Evolutionary conservation across 75 land plant species (phyloP), one percentile per base, ranked within the genome.

Genomic region (Pinus taeda): DNA sequence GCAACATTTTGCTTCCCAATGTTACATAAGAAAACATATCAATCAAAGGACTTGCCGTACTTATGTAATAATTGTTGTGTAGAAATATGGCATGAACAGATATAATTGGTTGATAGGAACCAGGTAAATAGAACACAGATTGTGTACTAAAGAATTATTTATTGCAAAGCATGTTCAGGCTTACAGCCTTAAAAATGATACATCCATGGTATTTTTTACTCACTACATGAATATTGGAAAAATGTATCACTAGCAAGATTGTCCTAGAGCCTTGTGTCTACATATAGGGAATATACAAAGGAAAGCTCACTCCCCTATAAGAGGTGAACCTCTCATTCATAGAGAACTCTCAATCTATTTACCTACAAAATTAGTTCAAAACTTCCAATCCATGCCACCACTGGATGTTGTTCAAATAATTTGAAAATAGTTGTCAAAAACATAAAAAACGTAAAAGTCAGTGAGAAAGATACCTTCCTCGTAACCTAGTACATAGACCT

Each of bases 351-450:
- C 0, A 15, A 67, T 37, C 11, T 37, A 11, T 39, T 53, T 8
- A 45, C 49, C 20, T 39, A 8, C 3, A 45, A 69, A 33, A n/a
- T n/a, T 18, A 14, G 12, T 15, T 20, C 8, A 45, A 1, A 17
- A 36, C 55, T 53, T 90, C 76, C 2, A 91, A 15, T 82, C 86
- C 81, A 92, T 69, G 73, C 96, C 96, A 9, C 92, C 90, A 78
- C 90, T 86, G 11, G 90, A 84, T 15, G 92, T 92, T 55, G 90
- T 88, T 77, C 92, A 83, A 30, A 93, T 90, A 76, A 93, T 89
- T 86, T 91, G 96, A 57, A 91, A 2, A 93, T 63, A 69, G 90
- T 92, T 84, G 93, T 82, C 66, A 76, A 79, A 20, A 18, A 74
- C 18, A 80, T 75, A 18, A 53, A 58, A 72, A 9, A 26, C 0